Evolutionary conservation across 176 grass and related monocot genomes (phyloP).

Genomic region (Panicum miliaceum): DNA sequence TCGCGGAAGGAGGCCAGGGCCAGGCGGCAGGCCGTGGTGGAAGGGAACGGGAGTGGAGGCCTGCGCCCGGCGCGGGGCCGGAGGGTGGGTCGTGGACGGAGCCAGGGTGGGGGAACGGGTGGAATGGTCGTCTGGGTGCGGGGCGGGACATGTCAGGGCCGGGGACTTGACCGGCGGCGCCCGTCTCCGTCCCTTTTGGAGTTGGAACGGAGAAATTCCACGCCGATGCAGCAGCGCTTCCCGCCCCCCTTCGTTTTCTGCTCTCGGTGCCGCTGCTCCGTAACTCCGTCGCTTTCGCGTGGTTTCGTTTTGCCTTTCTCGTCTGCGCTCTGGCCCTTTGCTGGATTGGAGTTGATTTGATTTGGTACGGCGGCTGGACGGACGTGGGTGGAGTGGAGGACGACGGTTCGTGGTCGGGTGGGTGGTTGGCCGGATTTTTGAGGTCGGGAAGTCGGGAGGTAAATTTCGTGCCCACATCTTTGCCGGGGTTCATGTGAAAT

Average conservation of each 20-base stretch:
- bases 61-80: background rate
- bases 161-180: background rate
- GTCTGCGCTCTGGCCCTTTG: background rate
- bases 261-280: background rate
- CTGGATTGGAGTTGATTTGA: background rate
- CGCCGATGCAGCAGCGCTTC: background rate
- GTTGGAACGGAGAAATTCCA: conserved; percentile 36
- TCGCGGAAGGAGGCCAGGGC: conserved; percentile 24
- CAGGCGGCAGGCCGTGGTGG: background rate
- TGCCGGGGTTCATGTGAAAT: no score
- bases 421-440: background rate
- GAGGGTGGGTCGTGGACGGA: background rate
- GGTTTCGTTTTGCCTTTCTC: background rate
- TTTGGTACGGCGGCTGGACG: conserved; percentile 2
- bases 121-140: background rate
- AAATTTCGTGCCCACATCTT: background rate
- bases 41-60: background rate
- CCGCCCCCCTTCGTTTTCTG: background rate
- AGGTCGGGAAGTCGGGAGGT: background rate
- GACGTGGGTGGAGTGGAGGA: conserved; percentile 6
- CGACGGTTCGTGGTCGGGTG: background rate
- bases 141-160: background rate
- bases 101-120: background rate
- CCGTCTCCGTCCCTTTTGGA: background rate
- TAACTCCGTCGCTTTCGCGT: conserved; percentile 14